Evolutionary conservation across 129 eudicot genomes (phyloP), one percentile per base, ranked within the genome.

Genomic region (Lactuca saligna): DNA sequence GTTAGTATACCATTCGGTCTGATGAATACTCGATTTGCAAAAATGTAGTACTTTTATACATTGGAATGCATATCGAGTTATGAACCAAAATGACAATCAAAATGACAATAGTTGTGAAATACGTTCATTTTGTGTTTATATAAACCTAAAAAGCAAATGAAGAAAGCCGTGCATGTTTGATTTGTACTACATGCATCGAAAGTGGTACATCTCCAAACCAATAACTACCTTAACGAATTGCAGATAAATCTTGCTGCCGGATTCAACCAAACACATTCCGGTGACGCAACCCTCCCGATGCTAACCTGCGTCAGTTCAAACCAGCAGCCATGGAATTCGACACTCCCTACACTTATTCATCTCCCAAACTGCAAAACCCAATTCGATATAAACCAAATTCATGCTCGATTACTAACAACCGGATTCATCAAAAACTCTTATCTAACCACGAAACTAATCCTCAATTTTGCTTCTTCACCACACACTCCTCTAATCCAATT

Each of bases 261-360:
- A 64, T 55, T 56, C 42, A 58, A 71, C 9, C 6, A 68, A 61
- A 17, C 50, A 16, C 13, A 16, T 49, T 17, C 42, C 70, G 41
- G 62, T 51, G 66, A 34, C 46, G 57, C 34, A 44, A 72, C 25
- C 33, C 48, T 15, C 61, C 32, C 32, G 31, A 86, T 87, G 94
- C 63, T 76, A 46, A 54, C 82, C 32, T 74, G 34, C 69, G 78
- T 77, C 31, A 65, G 50, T 72, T 74, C 78, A 70, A 70, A 65
- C 59, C 92, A 86, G 7, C 84, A 86, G 34, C 84, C 89, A 82
- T 86, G 93, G 87, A 82, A 77, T 65, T 86, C 90, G 4, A 12
- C 83, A 16, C 49, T 37, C 62, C 89, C 88, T 25, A 76, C 88
- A 11, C 71, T 88, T 15, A 33, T 61, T 51, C 72, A 67, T 65